Base-by-base conservation (phyloP, 1,139 yeast species). In the Zygotorulaspora mrakii region DNA sequence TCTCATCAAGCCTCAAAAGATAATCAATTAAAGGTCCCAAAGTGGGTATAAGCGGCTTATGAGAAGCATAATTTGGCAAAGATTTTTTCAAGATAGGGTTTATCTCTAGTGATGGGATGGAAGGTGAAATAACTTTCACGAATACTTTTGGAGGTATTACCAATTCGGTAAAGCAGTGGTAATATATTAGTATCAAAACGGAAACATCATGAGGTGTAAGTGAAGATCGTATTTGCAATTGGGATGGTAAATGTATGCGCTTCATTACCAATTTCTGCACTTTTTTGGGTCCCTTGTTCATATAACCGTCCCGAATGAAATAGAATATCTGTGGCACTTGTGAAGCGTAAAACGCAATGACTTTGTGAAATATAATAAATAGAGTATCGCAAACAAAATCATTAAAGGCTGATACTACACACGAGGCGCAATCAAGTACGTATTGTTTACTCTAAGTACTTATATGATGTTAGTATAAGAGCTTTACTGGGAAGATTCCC, bases 401-500 rank as follows among this genome's bases (percentile, higher is more conserved):
- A 6, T 20, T 9, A 20, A 20, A 9, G 22, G 18, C 9, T 12
- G 13, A 26, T 26, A 13, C 4, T 11, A 16, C 17, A 11, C 17
- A 7, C 11, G 33, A 20, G 16, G 20, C 9, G 6, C 17, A 14
- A 40, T 31, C 10, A 36, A 16, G 23, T 31, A 20, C 10, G 11
- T 6, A 10, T 2, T 8, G 14, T n/a, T 58, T 66, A 83, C 62
- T 85, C 94, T 31, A 78, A 72, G 56, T 82, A 85, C 48, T 88
- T 76, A 53, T 74, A 77, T 33, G 76, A 74, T 2, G 94, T 88
- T 32, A 84, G 62, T 1, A 85, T 58, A 55, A 82, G 67, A 1
- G 82, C 79, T 45, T 76, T 73, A n/a, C 71, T 67, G 0, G 98
- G 98, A 27, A 88, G 67, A 31, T 80, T 73, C 0, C 95, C 95